Base-by-base conservation (phyloP, 2,329 filamentous ascomycete species). In the Fusarium foetens region DNA sequence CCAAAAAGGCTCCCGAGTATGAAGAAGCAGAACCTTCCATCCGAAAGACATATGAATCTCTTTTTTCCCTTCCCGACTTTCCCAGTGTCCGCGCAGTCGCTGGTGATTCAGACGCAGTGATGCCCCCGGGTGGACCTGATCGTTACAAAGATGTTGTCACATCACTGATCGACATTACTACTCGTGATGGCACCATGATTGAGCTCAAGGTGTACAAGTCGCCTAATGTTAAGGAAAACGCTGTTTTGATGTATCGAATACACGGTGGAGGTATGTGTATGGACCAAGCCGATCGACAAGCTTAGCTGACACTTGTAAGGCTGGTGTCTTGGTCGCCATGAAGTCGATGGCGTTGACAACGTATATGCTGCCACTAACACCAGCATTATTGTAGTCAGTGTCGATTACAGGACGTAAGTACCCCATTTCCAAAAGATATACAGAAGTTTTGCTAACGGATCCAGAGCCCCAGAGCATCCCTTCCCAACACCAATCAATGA, bases 261-360 rank as follows among this genome's bases (percentile, higher is more conserved):
- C 76, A 78, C 13, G 76, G 76, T 10, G 75, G 75, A 36, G 74
- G 74, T 76, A 62, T 23, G 67, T 17, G 57, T 21, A 9, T n/a
- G 7, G 9, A 12, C 23, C 2, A 17, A 27, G 8, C 19, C 12
- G 12, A 25, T 53, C 3, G 19, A 39, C 13, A 19, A 38, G 23
- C 23, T 17, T 38, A n/a, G 10, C 23, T 53, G 49, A 53, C 49
- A 8, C 12, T 17, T 53, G 10, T 17, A 49, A 64, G 75, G 75
- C 17, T 76, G 74, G 74, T 63, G 46, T 29, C 51, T 78, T 33
- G 76, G 75, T 19, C 12, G 69, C 7, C 76, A 78, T 16, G 75
- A 77, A n/a, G 51, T 68, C 6, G 76, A 78, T 29, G 76, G 73
- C 0, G 36, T 61, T 1, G 76, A 78, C 6, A 78, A 77, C 31